These are phyloP conservation scores for Mycena rebaudengoi DNA, from an alignment of 768 basidiomycete genomes.

Conservation along the genomic window DNA sequence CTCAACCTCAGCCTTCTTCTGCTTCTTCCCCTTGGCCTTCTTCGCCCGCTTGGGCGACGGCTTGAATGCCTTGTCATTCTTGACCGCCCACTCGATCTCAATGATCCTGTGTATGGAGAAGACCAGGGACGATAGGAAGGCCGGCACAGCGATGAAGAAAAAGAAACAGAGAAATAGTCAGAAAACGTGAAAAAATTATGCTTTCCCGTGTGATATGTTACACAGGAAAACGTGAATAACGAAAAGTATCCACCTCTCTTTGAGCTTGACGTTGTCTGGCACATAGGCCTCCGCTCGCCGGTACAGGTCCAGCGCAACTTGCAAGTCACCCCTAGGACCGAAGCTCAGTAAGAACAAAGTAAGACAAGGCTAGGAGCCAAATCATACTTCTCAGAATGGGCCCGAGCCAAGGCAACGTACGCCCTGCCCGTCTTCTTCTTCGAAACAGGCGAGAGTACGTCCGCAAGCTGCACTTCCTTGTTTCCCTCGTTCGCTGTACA, in stretches of 20 bases:
- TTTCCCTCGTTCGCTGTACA: slow-evolving; percentile 64
- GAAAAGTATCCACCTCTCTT: slow-evolving; percentile 88
- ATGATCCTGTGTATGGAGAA: slow-evolving; percentile 63
- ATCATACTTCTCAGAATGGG: slow-evolving; percentile 81
- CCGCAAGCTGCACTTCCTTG: slow-evolving; percentile 67
- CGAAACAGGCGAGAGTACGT: slow-evolving; percentile 74
- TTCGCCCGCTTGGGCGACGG: slow-evolving; percentile 63
- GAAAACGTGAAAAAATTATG: no score
- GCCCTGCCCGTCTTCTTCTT: slow-evolving; percentile 86
- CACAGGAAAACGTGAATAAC: slow-evolving; percentile 70
- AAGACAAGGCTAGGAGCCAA: slow-evolving; percentile 2
- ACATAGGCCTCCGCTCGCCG: slow-evolving; percentile 84
- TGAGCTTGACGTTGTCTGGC: slow-evolving; percentile 85
- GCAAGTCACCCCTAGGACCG: slow-evolving; percentile 72
- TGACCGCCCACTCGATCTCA: slow-evolving; percentile 83
- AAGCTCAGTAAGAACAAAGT: background rate
- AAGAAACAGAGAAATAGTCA: no score
- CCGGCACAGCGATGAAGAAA: no score
- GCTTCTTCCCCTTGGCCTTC: slow-evolving; percentile 37
- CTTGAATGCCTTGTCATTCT: slow-evolving; percentile 65
- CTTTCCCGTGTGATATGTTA: slow-evolving; percentile 53
- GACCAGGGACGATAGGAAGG: no score
- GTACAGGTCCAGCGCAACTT: slow-evolving; percentile 82
- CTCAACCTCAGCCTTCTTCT: slow-evolving; percentile 38
- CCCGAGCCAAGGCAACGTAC: slow-evolving; percentile 84